phyloP scores from a whole-genome alignment of 2,329 filamentous ascomycete species.

The Elsinoe perseae region DNA sequence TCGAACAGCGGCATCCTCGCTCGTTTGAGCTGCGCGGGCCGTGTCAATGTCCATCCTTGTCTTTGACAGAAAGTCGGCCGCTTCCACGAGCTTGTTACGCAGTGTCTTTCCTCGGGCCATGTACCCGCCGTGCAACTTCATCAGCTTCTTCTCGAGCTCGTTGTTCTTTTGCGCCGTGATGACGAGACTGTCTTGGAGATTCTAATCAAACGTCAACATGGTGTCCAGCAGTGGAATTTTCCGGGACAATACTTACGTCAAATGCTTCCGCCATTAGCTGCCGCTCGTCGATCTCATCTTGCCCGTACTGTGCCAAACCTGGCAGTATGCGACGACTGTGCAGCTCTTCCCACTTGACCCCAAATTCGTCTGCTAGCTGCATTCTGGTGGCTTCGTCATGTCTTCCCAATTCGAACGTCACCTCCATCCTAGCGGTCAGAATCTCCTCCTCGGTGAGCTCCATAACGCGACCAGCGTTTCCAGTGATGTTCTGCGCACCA shows the following conservation, averaged over 20 bases:
- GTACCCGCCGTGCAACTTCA: slow-evolving; percentile 80
- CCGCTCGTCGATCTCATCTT: slow-evolving; percentile 63
- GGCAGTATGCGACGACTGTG: slow-evolving; percentile 52
- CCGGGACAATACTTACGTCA: slow-evolving; percentile 63
- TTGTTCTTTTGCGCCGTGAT: slow-evolving; percentile 69
- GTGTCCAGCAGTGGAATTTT: no score
- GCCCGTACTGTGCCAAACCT: slow-evolving; percentile 71
- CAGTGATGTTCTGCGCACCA: slow-evolving; percentile 55
- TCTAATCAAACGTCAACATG: slow-evolving; percentile 35
- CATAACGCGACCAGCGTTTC: slow-evolving; percentile 46
- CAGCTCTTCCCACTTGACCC: slow-evolving; percentile 44
- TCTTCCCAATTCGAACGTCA: slow-evolving; percentile 59
- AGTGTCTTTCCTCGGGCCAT: slow-evolving; percentile 76
- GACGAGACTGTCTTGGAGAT: slow-evolving; percentile 65
- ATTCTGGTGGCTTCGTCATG: slow-evolving; percentile 42
- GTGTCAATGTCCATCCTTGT: slow-evolving; percentile 63
- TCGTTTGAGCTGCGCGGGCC: slow-evolving; percentile 67
- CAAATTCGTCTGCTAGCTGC: slow-evolving; percentile 40
- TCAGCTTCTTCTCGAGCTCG: slow-evolving; percentile 90
- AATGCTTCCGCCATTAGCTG: slow-evolving; percentile 64
- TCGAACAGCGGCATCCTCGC: slow-evolving; percentile 68
- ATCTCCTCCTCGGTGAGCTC: slow-evolving; percentile 63
- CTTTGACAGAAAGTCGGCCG: slow-evolving; percentile 65
- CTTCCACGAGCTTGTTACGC: slow-evolving; percentile 68
- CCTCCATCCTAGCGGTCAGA: slow-evolving; percentile 65